Percentiles rank a stretch among this genome's conserved stretches.
These are phyloP conservation scores for Phylloporus sp. DNA, from an alignment of 768 basidiomycete species.

Conservation along the genomic window DNA sequence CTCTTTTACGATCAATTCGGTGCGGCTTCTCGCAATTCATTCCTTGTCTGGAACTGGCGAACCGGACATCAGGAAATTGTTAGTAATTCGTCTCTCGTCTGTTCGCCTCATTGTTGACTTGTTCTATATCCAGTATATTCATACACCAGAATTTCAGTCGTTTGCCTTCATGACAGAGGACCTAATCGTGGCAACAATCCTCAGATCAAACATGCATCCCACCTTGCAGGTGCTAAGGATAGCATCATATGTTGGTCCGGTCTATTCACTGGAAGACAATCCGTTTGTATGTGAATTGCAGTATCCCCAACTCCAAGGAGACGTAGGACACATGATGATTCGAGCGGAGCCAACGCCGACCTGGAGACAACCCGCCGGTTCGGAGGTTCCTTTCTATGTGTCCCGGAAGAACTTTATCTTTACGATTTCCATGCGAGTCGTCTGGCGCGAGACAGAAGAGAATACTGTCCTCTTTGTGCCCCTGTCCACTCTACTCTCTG, in stretches of 20 bases:
- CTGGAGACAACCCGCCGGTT: conserved; percentile 16
- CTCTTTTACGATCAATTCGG: conserved; percentile 18
- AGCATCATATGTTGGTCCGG: neutral
- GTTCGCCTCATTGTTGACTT: neutral
- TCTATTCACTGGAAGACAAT: conserved; percentile 10
- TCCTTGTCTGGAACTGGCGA: conserved; percentile 35
- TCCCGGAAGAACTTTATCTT: conserved; percentile 31
- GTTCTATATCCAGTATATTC: conserved; percentile 17
- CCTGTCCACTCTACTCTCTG: conserved; percentile 26
- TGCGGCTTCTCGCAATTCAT: conserved; percentile 4
- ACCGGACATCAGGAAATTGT: conserved; percentile 28
- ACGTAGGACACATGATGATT: conserved; percentile 22
- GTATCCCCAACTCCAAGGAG: conserved; percentile 20
- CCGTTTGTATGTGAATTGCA: conserved; percentile 23
- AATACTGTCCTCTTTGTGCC: conserved; percentile 28
- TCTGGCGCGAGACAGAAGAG: conserved; percentile 4
- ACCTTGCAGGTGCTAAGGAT: conserved; percentile 21
- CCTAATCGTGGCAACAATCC: conserved; percentile 21
- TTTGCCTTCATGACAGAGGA: conserved; percentile 34
- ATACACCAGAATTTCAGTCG: conserved; percentile 22
- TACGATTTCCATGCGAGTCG: conserved; percentile 23
- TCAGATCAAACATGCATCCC: conserved; percentile 1
- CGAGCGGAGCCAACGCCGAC: conserved; percentile 32
- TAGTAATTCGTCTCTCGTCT: conserved; percentile 5
- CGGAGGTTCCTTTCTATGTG: conserved; percentile 17